Evolutionary conservation across 495 filamentous ascomycete species (phyloP).

Genomic region (Penicillium canariense): DNA sequence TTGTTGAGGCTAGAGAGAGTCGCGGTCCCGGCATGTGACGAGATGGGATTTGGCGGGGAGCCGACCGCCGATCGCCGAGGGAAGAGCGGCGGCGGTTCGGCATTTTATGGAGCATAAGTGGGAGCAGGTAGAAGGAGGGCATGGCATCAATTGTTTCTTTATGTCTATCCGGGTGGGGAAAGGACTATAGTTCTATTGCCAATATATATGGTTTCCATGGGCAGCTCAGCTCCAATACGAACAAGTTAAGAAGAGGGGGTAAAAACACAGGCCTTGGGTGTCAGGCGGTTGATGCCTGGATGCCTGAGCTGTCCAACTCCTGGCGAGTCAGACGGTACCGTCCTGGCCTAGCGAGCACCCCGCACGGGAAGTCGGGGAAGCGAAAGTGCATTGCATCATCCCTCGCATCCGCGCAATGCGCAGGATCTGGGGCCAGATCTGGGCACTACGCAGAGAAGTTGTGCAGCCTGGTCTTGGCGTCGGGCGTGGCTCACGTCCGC

Average conservation of each 20-base stretch:
- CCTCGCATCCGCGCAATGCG: no score
- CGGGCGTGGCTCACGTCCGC: no score
- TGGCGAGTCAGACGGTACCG: not conserved
- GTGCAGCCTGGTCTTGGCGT: not conserved
- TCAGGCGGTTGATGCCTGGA: no score
- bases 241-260: no score
- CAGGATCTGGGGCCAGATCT: not conserved
- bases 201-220: no score
- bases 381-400: not conserved
- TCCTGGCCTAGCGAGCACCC: not conserved
- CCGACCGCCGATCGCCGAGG: slow-evolving; percentile 30
- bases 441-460: not conserved
- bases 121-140: no score
- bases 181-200: no score
- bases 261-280: no score
- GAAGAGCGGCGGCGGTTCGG: not conserved
- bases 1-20: not conserved
- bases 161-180: no score
- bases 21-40: slow-evolving; percentile 23
- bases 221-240: no score
- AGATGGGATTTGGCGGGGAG: slow-evolving; percentile 26
- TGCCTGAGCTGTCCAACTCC: no score
- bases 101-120: not conserved
- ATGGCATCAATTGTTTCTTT: no score
- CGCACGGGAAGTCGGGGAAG: not conserved